phyloP scores from a whole-genome alignment of 2,329 filamentous ascomycete genomes.

The Neofusicoccum kwambonambiense region DNA sequence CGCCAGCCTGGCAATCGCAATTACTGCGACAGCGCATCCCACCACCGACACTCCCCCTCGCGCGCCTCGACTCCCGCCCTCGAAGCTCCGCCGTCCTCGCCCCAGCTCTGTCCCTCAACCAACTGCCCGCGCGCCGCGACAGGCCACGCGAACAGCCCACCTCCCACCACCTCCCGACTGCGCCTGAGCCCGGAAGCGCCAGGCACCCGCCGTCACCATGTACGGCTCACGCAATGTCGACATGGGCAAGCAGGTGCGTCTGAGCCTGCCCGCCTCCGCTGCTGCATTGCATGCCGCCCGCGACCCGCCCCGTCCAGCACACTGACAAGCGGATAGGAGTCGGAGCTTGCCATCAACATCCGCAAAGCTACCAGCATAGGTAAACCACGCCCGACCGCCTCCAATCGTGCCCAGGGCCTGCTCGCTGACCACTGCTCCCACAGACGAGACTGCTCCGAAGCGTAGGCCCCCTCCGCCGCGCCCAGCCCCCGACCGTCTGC shows the following conservation, averaged over 20 bases:
- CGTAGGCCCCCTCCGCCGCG: slow-evolving; percentile 43
- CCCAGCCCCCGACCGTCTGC: slow-evolving; percentile 21
- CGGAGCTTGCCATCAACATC: slow-evolving; percentile 65
- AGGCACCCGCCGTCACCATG: slow-evolving; percentile 20
- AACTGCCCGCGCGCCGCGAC: neutral
- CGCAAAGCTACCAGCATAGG: slow-evolving; percentile 65
- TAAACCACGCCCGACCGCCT: slow-evolving; percentile 28
- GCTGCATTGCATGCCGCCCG: neutral
- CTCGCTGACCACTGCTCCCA: slow-evolving; percentile 21
- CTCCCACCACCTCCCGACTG: slow-evolving; percentile 7
- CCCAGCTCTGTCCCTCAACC: neutral
- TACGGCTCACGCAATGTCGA: slow-evolving; percentile 56
- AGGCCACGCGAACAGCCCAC: slow-evolving; percentile 1
- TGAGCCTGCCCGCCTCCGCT: neutral
- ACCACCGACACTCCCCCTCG: neutral
- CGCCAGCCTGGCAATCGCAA: slow-evolving; percentile 12
- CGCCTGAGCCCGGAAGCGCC: slow-evolving; percentile 15
- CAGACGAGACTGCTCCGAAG: slow-evolving; percentile 67
- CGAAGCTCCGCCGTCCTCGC: neutral
- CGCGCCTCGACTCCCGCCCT: neutral
- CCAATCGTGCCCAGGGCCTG: slow-evolving; percentile 1
- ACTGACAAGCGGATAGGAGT: slow-evolving; percentile 51
- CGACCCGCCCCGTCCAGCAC: slow-evolving; percentile 15
- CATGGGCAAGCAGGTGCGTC: slow-evolving; percentile 57
- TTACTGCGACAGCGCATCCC: slow-evolving; percentile 1